These are phyloP conservation scores for Aspergillus funiculosus DNA, from an alignment of 495 filamentous ascomycete species.

Conservation along the genomic window DNA sequence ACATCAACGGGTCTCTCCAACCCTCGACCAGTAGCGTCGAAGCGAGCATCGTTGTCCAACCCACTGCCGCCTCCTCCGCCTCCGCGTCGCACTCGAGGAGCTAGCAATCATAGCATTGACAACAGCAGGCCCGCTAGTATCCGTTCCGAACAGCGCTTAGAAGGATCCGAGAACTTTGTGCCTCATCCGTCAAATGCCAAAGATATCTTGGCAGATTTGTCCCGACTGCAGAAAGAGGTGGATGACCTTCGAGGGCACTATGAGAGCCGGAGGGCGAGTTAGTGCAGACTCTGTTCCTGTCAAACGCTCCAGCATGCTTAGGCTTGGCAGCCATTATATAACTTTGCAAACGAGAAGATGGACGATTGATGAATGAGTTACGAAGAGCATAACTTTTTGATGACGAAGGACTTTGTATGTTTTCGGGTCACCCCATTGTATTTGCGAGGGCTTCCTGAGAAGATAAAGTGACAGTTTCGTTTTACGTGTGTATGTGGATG, in stretches of 20 bases:
- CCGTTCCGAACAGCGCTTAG: conserved; percentile 18
- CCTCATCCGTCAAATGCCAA: conserved; percentile 36
- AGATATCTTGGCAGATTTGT: conserved; percentile 63
- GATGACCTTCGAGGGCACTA: conserved; percentile 60
- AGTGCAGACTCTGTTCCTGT: neutral
- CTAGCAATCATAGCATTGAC: conserved; percentile 46
- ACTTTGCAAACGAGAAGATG: conserved; percentile 6
- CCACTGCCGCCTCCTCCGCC: conserved; percentile 55
- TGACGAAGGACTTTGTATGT: too few relatives aligned
- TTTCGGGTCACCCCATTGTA: neutral
- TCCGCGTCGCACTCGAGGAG: conserved; percentile 51
- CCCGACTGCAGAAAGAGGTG: conserved; percentile 64
- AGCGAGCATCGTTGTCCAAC: conserved; percentile 14
- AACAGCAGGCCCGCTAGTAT: conserved; percentile 19
- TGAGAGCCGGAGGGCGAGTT: conserved; percentile 25
- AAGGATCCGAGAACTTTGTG: conserved; percentile 18
- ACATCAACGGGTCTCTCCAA: neutral
- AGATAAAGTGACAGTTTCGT: too few relatives aligned
- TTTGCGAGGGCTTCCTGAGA: too few relatives aligned
- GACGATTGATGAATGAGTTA: conserved; percentile 12
- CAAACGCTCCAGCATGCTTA: too few relatives aligned
- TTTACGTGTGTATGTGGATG: too few relatives aligned
- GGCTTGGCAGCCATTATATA: too few relatives aligned
- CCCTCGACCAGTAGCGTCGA: conserved; percentile 21
- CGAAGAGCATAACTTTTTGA: neutral